Base-by-base conservation (phyloP, 176 grass and related monocot species). In the Musa itinerans region DNA sequence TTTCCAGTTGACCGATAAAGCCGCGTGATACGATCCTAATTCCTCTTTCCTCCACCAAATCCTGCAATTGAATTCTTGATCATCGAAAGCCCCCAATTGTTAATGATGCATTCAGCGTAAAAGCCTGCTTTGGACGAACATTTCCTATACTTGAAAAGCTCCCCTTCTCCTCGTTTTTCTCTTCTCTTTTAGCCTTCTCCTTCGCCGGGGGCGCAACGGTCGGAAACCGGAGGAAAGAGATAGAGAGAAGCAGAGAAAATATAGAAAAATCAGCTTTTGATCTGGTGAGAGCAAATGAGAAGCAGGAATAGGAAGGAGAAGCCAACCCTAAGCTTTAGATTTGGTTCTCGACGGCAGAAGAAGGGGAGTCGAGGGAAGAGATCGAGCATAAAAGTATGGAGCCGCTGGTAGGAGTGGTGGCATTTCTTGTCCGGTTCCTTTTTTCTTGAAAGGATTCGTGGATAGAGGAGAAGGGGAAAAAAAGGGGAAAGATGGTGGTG, bases 401-500 rank as follows among this genome's bases (percentile, higher is more conserved):
- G 23, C 17, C 20, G 51, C 12, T 27, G 52, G 53, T 3, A 19
- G 72, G 19, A 29, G 24, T 34, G 24, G 71, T 25, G 27, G 48
- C 34, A 52, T 15, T 15, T 74, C 21, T 56, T 51, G 16, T 16
- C 3, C 9, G 14, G 24, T 12, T 56, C 53, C 7, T 14, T 56
- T 54, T 26, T 56, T 25, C 5, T 74, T 56, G 72, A 57, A 29
- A 16, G 21, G n/a, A 7, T 19, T 27, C 12, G 8, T 57, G 53
- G 52, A 49, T 55, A 27, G 2, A 54, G 71, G 13, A 50, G 8
- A 43, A 19, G 11, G 10, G 26, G 50, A 11, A 24, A 53, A 11
- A 24, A 53, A 24, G 2, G 21, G 69, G 72, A 56, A 74, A 29
- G 22, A 74, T 56, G 72, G 24, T 74, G 23, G 72, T 57, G 53